phyloP scores from a whole-genome alignment of 257 asterid genomes.

The Solanum chilense region DNA sequence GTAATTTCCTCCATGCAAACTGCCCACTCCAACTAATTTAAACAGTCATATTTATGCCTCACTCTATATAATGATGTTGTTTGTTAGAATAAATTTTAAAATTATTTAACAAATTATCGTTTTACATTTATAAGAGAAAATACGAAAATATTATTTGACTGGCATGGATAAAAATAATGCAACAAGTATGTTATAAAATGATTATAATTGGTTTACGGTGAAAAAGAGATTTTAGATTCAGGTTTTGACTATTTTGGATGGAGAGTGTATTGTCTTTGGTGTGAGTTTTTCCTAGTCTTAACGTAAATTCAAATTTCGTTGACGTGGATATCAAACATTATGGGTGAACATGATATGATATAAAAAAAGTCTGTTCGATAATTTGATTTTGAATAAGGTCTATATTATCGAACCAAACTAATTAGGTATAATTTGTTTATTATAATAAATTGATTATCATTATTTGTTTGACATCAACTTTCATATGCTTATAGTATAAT shows the following conservation, averaged over 20 bases:
- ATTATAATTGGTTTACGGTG: too few species aligned
- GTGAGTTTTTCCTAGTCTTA: not conserved
- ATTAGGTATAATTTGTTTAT: rapidly evolving
- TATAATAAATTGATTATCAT: not conserved
- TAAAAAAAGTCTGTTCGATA: not conserved
- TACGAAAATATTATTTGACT: not conserved
- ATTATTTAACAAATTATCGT: too few species aligned
- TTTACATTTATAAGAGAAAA: not conserved
- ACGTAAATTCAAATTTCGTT: not conserved
- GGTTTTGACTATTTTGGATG: not conserved
- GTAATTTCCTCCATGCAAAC: conserved; percentile 51
- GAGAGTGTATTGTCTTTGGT: not conserved
- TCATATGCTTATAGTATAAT: not conserved
- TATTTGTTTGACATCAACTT: rapidly evolving
- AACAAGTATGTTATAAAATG: too few species aligned
- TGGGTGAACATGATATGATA: not conserved
- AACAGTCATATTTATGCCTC: not conserved
- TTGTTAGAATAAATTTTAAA: not conserved
- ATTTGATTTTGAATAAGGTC: not conserved
- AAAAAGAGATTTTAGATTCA: not conserved
- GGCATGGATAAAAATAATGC: not conserved
- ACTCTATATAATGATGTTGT: not conserved
- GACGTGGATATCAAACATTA: not conserved
- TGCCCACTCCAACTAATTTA: conserved; percentile 41
- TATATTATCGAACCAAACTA: not conserved